Percentiles rank a stretch among this genome's conserved stretches.
phyloP scores from a whole-genome alignment of 192 early-diverging fungal species.

The Coemansia sp. region DNA sequence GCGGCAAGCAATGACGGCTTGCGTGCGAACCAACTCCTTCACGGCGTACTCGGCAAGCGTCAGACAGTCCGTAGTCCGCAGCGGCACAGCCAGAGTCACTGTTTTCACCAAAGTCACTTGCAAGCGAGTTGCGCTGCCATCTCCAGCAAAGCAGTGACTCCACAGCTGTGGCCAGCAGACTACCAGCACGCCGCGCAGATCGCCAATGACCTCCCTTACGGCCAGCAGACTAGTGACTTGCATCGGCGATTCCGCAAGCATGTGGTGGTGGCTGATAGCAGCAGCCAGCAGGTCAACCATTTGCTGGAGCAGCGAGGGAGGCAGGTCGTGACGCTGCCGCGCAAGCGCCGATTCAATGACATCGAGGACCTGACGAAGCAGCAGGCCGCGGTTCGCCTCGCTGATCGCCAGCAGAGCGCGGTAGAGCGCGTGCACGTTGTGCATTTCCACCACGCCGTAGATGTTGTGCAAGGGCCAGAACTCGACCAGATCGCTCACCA shows the following conservation, averaged over 20 bases:
- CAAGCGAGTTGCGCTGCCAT: constrained; percentile 5
- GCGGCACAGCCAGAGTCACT: not conserved
- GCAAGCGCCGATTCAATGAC: not conserved
- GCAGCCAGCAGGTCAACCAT: constrained; percentile 18
- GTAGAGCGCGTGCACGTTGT: constrained; percentile 10
- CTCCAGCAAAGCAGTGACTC: constrained; percentile 19
- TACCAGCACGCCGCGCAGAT: constrained; percentile 19
- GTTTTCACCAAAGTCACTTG: constrained; percentile 11
- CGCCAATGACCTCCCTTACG: constrained; percentile 12
- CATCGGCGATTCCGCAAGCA: not conserved
- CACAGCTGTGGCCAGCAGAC: constrained; percentile 33
- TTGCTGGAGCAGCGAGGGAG: constrained; percentile 6
- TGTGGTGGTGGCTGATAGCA: constrained; percentile 6
- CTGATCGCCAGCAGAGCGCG: constrained; percentile 27
- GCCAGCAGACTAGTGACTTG: not conserved
- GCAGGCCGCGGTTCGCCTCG: constrained; percentile 25
- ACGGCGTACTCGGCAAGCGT: constrained; percentile 23
- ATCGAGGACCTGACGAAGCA: constrained; percentile 10
- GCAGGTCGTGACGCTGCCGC: not conserved
- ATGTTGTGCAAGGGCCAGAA: constrained; percentile 18
- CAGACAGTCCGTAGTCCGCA: constrained; percentile 12
- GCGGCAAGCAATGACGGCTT: constrained; percentile 8
- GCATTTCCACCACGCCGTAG: not conserved
- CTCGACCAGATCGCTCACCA: constrained; percentile 18
- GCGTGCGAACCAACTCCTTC: constrained; percentile 22